phyloP scores from a whole-genome alignment of 108 stramenopile species.

The Cyclotella kingstonii region DNA sequence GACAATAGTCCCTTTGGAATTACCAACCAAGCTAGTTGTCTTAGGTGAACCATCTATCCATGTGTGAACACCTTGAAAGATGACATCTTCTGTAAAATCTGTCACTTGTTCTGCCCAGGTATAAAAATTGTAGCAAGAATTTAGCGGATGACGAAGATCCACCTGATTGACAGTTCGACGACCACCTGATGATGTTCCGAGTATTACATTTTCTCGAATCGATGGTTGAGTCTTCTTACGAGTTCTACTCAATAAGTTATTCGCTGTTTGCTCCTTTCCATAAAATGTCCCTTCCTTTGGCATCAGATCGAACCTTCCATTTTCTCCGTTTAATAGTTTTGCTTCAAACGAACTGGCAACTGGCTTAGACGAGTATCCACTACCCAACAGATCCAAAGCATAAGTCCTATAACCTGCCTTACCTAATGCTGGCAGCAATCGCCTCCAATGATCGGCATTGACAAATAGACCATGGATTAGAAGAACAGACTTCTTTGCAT shows the following conservation, averaged over 20 bases:
- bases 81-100: slow-evolving; percentile 65
- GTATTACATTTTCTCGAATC: slow-evolving; percentile 37
- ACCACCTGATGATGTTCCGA: slow-evolving; percentile 63
- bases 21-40: slow-evolving; percentile 46
- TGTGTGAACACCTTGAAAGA: slow-evolving; percentile 29
- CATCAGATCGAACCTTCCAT: slow-evolving; percentile 37
- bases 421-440: slow-evolving; percentile 14
- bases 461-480: slow-evolving; percentile 43
- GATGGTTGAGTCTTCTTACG: slow-evolving; percentile 6
- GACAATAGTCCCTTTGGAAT: slow-evolving; percentile 52
- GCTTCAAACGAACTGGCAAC: slow-evolving; percentile 47
- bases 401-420: slow-evolving; percentile 64
- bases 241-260: not conserved
- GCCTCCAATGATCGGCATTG: slow-evolving; percentile 30
- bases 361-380: slow-evolving; percentile 84
- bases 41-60: slow-evolving; percentile 17
- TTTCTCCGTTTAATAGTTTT: slow-evolving; percentile 54
- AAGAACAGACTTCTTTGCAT: slow-evolving; percentile 37
- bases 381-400: slow-evolving; percentile 86
- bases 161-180: slow-evolving; percentile 44
- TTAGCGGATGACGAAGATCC: slow-evolving; percentile 63
- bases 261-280: not conserved
- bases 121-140: slow-evolving; percentile 81
- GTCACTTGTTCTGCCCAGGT: slow-evolving; percentile 82
- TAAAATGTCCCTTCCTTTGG: not conserved